Evolutionary conservation across 257 asterid species (phyloP).

Genomic region (Salvia hispanica): DNA sequence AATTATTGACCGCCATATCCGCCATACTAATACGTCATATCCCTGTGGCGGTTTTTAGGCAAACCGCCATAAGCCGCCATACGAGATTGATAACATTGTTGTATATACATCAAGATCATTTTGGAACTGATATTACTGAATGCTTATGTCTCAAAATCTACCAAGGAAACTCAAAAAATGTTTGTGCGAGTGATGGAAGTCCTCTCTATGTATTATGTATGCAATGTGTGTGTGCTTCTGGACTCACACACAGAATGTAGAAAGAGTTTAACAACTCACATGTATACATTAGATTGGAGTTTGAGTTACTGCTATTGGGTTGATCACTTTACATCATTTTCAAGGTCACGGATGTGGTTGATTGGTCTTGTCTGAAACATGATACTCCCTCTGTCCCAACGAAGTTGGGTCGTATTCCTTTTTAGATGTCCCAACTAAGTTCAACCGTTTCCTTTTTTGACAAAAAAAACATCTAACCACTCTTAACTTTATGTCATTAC

Average conservation of each 20-base stretch:
- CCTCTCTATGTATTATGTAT: not conserved
- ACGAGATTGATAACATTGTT: too few relatives aligned
- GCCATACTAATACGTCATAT: too few relatives aligned
- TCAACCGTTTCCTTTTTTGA: too few relatives aligned
- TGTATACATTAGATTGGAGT: not conserved
- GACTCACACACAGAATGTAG: not conserved
- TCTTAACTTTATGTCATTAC: too few relatives aligned
- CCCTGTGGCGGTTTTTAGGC: too few relatives aligned
- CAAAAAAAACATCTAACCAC: too few relatives aligned
- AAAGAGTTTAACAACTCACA: too few relatives aligned
- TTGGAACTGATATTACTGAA: constrained; percentile 5
- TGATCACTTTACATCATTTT: not conserved
- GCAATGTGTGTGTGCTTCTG: not conserved
- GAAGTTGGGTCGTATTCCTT: too few relatives aligned
- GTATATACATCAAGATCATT: not conserved
- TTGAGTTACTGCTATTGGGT: constrained; percentile 21
- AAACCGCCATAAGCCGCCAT: too few relatives aligned
- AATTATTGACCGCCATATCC: too few relatives aligned
- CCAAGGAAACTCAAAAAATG: constrained; percentile 6
- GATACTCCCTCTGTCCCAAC: too few relatives aligned
- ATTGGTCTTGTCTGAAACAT: constrained; percentile 3
- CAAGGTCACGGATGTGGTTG: constrained; percentile 11
- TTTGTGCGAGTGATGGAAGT: not conserved
- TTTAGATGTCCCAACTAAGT: too few relatives aligned
- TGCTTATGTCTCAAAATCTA: constrained; percentile 6